Percentiles rank a stretch among this genome's conserved stretches.
These are phyloP conservation scores for Neoboletus subvelutipes DNA, from an alignment of 768 basidiomycete genomes.

Conservation along the genomic window DNA sequence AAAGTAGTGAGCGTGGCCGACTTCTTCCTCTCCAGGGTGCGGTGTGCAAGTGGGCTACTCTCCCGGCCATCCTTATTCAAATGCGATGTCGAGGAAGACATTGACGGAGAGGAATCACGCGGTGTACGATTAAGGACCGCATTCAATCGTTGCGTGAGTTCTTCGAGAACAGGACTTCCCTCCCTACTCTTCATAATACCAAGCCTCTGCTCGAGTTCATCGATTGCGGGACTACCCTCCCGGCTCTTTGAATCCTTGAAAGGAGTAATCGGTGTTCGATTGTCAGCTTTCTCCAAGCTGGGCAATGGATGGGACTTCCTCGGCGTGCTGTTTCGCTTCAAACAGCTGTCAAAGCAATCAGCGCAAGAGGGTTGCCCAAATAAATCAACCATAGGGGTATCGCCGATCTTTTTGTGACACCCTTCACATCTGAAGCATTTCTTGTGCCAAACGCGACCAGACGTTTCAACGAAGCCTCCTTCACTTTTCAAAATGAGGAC, in stretches of 20 bases:
- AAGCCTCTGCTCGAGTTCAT: constrained; percentile 61
- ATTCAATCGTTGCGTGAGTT: constrained; percentile 46
- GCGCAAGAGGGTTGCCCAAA: constrained; percentile 75
- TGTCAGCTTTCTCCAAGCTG: constrained; percentile 26
- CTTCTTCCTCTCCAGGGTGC: constrained; percentile 20
- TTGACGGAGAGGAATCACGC: constrained; percentile 28
- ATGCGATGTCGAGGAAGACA: constrained; percentile 24
- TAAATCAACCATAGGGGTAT: constrained; percentile 79
- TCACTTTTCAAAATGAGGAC: constrained; percentile 76
- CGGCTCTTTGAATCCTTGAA: constrained; percentile 42
- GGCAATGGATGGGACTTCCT: constrained; percentile 39
- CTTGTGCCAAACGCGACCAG: constrained; percentile 77
- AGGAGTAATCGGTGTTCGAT: constrained; percentile 46
- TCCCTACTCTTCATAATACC: constrained; percentile 55
- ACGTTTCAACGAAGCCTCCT: constrained; percentile 73
- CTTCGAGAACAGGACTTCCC: constrained; percentile 53
- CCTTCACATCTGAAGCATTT: constrained; percentile 74
- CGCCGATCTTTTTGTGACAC: constrained; percentile 71
- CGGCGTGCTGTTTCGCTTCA: constrained; percentile 51
- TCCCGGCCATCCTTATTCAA: constrained; percentile 18
- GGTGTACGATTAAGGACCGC: constrained; percentile 39
- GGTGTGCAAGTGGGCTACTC: constrained; percentile 32
- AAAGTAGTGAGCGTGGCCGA: constrained; percentile 9
- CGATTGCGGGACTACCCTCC: constrained; percentile 60
- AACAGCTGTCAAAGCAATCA: constrained; percentile 78